Evolutionary conservation across 352 stramenopile genomes (phyloP).

Genomic region (Globisporangium uncinulatum): DNA sequence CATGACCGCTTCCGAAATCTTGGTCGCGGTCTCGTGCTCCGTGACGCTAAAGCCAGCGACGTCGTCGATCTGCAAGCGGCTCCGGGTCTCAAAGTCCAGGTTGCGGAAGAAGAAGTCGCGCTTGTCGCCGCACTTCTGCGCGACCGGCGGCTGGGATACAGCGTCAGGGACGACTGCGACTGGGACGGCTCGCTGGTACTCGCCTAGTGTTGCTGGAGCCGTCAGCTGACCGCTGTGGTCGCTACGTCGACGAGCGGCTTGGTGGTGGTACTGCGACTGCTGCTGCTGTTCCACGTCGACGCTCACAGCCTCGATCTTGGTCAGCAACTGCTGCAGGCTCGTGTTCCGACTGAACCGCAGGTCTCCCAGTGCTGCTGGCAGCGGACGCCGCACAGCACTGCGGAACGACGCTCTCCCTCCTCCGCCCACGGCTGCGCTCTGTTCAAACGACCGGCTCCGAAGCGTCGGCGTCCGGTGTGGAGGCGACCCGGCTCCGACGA

Average conservation of each 20-base stretch:
- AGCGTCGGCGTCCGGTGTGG: not conserved
- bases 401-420: constrained; percentile 1
- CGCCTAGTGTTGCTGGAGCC: not conserved
- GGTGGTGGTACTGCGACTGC: not conserved
- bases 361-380: constrained; percentile 13
- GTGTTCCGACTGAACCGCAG: constrained; percentile 33
- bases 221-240: not conserved
- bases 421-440: not conserved
- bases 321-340: constrained; percentile 53
- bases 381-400: constrained; percentile 12
- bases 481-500: too few species aligned
- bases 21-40: constrained; percentile 70
- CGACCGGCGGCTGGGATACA: not conserved
- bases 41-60: constrained; percentile 77
- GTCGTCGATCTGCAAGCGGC: constrained; percentile 66
- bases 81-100: constrained; percentile 59
- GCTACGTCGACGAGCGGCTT: constrained; percentile 3
- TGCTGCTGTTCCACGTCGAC: constrained; percentile 11
- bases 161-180: not conserved
- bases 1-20: constrained; percentile 63
- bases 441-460: not conserved
- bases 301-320: constrained; percentile 37
- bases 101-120: constrained; percentile 83
- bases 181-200: not conserved
- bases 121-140: constrained; percentile 72